Evolutionary conservation across 805 yeast species (phyloP), one percentile per base, ranked within the genome.

Genomic region (Yamadazyma philogaea): DNA sequence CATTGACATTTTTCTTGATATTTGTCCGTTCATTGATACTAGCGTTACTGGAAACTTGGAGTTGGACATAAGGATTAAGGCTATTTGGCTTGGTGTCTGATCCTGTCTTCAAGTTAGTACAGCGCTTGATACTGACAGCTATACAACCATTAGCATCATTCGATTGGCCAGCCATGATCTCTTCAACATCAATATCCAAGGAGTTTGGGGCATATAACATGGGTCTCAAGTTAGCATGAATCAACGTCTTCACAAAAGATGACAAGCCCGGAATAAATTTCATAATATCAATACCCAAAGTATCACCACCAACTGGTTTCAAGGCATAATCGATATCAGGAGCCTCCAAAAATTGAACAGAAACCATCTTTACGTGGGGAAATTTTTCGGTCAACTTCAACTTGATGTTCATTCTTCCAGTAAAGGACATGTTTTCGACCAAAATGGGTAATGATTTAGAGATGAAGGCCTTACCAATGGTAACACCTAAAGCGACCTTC

Each of bases 291-390:
- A 86, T 57, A 47, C 95, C 95, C 46, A 86, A 74, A n/a, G 90
- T 82, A 59, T 86, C 91, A 66, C 95, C 93, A 60, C 93, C 93
- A 40, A 86, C 84, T 7, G 95, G 95, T 59, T 86, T 86, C 69
- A 86, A 75, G 16, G 81, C 83, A 59, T 84, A 86, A 57, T 83
- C 90, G 56, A 86, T 83, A 22, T 75, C 71, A 30, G 93, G 93
- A 15, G 91, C 84, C 59, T 85, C 91, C 55, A 86, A 67, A 54
- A 86, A 78, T 48, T 81, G 84, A 43, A 85, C 68, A 15, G 87
- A 79, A 7, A 86, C 87, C 52, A 78, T 62, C 47, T 80, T 81
- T 45, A 86, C 83, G 54, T 85, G 89, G n/a, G 95, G 95, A 61
- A 86, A 84, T 53, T 74, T 73, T 35, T 77, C 74, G 34, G 80